These are phyloP conservation scores for Tetrahymena borealis DNA, from an alignment of 73 alveolate species.

Conservation along the genomic window DNA sequence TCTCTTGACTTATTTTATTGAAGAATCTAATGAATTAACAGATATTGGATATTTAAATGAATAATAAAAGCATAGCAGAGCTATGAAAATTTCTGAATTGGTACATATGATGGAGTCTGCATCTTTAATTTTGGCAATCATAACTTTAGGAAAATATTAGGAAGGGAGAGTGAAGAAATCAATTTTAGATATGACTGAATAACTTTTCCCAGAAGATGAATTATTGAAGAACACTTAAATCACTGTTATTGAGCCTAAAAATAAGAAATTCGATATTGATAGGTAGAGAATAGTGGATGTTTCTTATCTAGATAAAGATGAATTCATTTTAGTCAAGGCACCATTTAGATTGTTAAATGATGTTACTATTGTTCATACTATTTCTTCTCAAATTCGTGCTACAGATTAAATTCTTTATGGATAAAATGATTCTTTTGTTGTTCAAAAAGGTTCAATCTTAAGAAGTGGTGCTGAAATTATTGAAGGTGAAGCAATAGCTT, in stretches of 20 bases:
- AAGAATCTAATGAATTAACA: not conserved
- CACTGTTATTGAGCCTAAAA: not conserved
- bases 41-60: not conserved
- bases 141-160: not conserved
- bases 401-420: not conserved
- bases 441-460: not conserved
- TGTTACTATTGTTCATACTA: not conserved
- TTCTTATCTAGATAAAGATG: not conserved
- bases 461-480: slow-evolving; percentile 4
- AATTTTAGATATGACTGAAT: not conserved
- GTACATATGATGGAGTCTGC: slow-evolving; percentile 1
- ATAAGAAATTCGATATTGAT: not conserved
- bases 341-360: not conserved
- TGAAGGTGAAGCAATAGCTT: not conserved
- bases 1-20: not conserved
- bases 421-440: not conserved
- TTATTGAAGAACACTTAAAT: not conserved
- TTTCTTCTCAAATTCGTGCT: not conserved
- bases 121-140: not conserved
- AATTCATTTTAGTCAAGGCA: not conserved
- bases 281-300: not conserved
- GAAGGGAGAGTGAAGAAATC: slow-evolving; percentile 2
- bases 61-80: not conserved
- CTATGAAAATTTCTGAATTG: not conserved
- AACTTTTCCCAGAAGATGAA: not conserved